phyloP scores from a whole-genome alignment of 768 basidiomycete genomes.

The Fomitopsis pulvina region DNA sequence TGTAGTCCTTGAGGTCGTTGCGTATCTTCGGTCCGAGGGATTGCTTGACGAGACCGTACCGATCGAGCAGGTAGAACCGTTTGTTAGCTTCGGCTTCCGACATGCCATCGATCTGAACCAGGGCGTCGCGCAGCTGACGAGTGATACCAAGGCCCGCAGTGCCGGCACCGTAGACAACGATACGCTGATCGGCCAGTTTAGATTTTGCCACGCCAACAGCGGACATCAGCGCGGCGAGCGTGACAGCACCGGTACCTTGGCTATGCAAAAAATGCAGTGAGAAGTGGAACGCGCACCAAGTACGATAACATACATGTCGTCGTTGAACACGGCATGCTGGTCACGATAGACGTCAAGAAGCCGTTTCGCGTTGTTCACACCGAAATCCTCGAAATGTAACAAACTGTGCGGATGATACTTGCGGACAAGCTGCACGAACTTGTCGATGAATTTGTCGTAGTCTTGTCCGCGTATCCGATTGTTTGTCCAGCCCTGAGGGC shows the following conservation, averaged over 20 bases:
- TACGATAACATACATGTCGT: slow-evolving; percentile 56
- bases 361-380: slow-evolving; percentile 67
- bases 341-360: slow-evolving; percentile 57
- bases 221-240: slow-evolving; percentile 61
- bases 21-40: slow-evolving; percentile 42
- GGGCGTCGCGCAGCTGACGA: slow-evolving; percentile 70
- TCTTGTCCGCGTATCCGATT: slow-evolving; percentile 62
- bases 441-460: slow-evolving; percentile 77
- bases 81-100: slow-evolving; percentile 51
- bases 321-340: slow-evolving; percentile 73
- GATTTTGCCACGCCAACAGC: slow-evolving; percentile 60
- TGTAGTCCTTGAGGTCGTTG: slow-evolving; percentile 45
- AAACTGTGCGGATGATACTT: slow-evolving; percentile 63
- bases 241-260: slow-evolving; percentile 74
- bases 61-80: slow-evolving; percentile 71
- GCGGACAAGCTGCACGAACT: slow-evolving; percentile 72
- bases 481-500: slow-evolving; percentile 61
- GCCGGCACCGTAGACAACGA: slow-evolving; percentile 75
- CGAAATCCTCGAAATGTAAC: slow-evolving; percentile 85
- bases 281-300: background rate
- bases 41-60: slow-evolving; percentile 52
- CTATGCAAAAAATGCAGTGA: slow-evolving; percentile 24
- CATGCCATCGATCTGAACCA: slow-evolving; percentile 45
- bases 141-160: slow-evolving; percentile 81
- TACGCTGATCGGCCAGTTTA: slow-evolving; percentile 66